Conservation (phyloP, 352 stramenopile species). For the Pythium dissotocum region DNA sequence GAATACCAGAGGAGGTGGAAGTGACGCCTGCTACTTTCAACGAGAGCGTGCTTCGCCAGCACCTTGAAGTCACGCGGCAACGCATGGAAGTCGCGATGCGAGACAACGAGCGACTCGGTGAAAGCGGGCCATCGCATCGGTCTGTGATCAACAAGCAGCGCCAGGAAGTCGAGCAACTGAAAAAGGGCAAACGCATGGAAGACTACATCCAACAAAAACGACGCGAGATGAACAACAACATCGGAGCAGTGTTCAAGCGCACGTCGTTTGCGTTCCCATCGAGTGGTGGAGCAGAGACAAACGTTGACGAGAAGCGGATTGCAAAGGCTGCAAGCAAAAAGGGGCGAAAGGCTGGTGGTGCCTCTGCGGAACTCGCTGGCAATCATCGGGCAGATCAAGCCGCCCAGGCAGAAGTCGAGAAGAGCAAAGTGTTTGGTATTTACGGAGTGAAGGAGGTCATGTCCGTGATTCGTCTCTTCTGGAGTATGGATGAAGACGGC, state of each 20-base stretch:
- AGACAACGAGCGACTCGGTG: slow-evolving; percentile 27
- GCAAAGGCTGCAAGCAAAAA: slow-evolving; percentile 8
- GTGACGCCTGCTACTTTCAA: background rate
- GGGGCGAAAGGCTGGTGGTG: background rate
- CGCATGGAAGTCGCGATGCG: slow-evolving; percentile 51
- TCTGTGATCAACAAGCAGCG: slow-evolving; percentile 37
- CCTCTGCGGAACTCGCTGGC: slow-evolving; percentile 3
- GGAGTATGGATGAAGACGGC: slow-evolving; percentile 66
- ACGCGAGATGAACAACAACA: slow-evolving; percentile 63
- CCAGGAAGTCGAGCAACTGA: slow-evolving; percentile 34
- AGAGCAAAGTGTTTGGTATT: slow-evolving; percentile 56
- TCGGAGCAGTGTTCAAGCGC: slow-evolving; percentile 70
- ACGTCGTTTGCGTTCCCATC: slow-evolving; percentile 47
- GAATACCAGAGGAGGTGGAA: background rate
- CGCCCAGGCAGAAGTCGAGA: slow-evolving; percentile 28
- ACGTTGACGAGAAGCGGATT: background rate
- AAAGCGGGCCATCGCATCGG: slow-evolving; percentile 11
- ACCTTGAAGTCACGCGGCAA: slow-evolving; percentile 47
- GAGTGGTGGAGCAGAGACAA: background rate
- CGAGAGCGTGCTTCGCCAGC: slow-evolving; percentile 30
- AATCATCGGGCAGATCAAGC: slow-evolving; percentile 12
- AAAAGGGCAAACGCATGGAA: slow-evolving; percentile 65
- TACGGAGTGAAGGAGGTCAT: slow-evolving; percentile 74
- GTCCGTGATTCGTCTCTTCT: slow-evolving; percentile 74
- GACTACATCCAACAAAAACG: slow-evolving; percentile 74